Conservation (phyloP, 2,329 filamentous ascomycete genomes). For the Epichloe bromicola region DNA sequence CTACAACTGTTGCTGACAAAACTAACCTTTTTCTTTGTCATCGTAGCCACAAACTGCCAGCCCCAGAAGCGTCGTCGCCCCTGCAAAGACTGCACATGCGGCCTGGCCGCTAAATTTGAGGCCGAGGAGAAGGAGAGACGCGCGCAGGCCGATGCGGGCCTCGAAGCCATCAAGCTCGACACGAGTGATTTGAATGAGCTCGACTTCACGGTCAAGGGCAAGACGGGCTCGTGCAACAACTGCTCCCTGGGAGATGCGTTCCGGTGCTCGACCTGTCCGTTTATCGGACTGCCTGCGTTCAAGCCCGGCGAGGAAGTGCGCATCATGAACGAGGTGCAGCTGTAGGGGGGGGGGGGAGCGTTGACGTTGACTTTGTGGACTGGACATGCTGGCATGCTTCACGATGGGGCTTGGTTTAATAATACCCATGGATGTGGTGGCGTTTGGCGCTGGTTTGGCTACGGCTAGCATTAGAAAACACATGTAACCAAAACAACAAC, state of each 20-base stretch:
- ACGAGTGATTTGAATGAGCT: constrained; percentile 70
- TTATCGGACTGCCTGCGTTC: constrained; percentile 87
- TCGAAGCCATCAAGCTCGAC: constrained; percentile 58
- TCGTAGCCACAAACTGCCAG: constrained; percentile 64
- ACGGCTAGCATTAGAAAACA: background rate
- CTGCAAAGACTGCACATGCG: constrained; percentile 97
- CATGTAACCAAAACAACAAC: too few relatives aligned
- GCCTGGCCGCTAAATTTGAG: constrained; percentile 71
- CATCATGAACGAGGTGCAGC: constrained; percentile 74
- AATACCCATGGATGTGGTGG: constrained; percentile 4
- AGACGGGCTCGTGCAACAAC: constrained; percentile 88
- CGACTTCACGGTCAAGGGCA: constrained; percentile 96
- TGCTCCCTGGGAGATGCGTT: constrained; percentile 89
- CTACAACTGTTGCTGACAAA: background rate
- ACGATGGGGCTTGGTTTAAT: background rate
- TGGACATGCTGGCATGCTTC: background rate
- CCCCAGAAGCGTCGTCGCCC: constrained; percentile 86
- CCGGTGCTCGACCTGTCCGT: constrained; percentile 60
- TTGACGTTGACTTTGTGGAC: background rate
- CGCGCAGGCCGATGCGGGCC: constrained; percentile 49
- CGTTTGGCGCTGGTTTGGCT: constrained; percentile 1
- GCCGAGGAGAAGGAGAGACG: constrained; percentile 70
- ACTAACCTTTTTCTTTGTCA: background rate
- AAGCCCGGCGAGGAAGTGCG: constrained; percentile 92
- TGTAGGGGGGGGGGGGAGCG: constrained; percentile 31